Percentiles rank a stretch among this genome's conserved stretches.
These are phyloP conservation scores for Zygoascus flipseniorum DNA, from an alignment of 805 yeast genomes.

Conservation along the genomic window DNA sequence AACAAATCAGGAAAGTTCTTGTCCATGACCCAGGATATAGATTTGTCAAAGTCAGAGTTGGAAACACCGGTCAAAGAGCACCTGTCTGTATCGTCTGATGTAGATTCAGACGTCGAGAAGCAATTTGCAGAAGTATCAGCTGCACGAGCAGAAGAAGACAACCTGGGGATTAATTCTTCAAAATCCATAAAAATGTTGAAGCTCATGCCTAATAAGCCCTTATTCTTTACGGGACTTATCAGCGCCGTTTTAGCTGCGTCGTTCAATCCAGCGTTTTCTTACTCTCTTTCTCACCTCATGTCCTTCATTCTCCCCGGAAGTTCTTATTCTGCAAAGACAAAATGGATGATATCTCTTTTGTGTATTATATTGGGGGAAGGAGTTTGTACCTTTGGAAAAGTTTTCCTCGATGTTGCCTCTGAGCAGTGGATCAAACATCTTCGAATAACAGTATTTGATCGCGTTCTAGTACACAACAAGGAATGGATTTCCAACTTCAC, in stretches of 20 bases:
- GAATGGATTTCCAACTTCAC: neutral
- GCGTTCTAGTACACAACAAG: slow-evolving; percentile 43
- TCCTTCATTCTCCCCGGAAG: slow-evolving; percentile 48
- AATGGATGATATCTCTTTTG: slow-evolving; percentile 65
- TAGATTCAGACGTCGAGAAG: neutral
- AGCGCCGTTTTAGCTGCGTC: slow-evolving; percentile 51
- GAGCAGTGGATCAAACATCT: slow-evolving; percentile 58
- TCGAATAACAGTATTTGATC: slow-evolving; percentile 41
- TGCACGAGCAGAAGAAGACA: neutral
- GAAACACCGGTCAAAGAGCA: neutral
- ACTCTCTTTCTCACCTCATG: slow-evolving; percentile 60
- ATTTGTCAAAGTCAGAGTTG: neutral
- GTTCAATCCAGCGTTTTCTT: slow-evolving; percentile 71
- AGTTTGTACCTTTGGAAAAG: slow-evolving; percentile 41
- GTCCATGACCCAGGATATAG: neutral
- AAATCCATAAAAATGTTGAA: neutral
- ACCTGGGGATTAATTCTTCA: neutral
- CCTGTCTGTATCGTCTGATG: neutral
- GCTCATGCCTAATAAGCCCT: slow-evolving; percentile 14
- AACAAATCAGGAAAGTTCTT: neutral
- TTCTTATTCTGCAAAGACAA: slow-evolving; percentile 22
- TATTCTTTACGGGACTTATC: slow-evolving; percentile 42
- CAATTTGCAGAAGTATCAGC: too few species aligned
- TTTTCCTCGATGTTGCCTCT: slow-evolving; percentile 44
- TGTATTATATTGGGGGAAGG: slow-evolving; percentile 61